Evolutionary conservation across 1,139 yeast species (phyloP), one percentile per base, ranked within the genome.

Genomic region (Pichia sp.): DNA sequence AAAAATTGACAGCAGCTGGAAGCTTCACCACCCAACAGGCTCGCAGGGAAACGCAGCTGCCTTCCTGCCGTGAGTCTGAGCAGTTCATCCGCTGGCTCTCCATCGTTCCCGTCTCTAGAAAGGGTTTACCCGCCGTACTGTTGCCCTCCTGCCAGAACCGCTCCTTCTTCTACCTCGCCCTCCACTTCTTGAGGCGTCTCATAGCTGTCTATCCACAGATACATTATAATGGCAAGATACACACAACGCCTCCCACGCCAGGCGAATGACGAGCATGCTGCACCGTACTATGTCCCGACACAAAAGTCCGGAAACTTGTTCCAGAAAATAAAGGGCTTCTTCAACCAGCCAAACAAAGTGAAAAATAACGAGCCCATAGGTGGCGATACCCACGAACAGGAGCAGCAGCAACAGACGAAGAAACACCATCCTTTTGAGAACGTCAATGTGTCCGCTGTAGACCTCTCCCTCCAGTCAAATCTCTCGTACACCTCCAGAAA

Each of bases 251-350:
- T 15, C 13, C 36, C 42, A 31, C 26, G n/a, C 16, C 23, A 45
- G 47, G 10, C 46, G 13, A 10, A 13, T 4, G 13, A 7, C 8
- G 23, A 46, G n/a, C 26, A 8, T 8, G 10, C 30, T 6, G n/a
- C 19, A 13, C 54, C 56, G 5, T 55, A 55, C 41, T 50, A 48
- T 23, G 53, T 48, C 1, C 58, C 57, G 32, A 13, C 52, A 10
- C 31, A 50, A 34, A 32, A 26, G 7, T 36, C 47, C 0, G 45
- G 42, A 2, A 62, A 61, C 3, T 47, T 62, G 40, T 57, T 63
- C n/a, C 58, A 59, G n/a, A 58, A 55, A 45, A 47, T 62, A 10
- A 57, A 58, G 26, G 53, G 62, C 8, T 57, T 62, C 23, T 64
- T 64, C 44, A 45, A 19, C 34, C 19, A 40, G 13, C 7, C 23